Base-by-base conservation (phyloP, 1,139 yeast genomes). In the Lipomyces yarrowii region DNA sequence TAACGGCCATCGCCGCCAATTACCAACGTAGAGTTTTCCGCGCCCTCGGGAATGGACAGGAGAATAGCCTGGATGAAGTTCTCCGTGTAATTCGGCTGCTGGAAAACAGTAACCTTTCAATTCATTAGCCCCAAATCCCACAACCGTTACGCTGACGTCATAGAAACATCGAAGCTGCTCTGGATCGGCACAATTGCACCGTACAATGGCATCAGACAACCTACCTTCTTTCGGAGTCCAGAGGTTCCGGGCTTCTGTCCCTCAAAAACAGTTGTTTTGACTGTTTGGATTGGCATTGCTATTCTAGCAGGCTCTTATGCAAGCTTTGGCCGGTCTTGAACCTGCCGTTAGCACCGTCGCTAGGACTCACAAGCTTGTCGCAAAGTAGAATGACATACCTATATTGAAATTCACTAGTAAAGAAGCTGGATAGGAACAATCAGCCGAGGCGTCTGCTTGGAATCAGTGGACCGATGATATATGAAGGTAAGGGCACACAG, bases 241-340 rank as follows among this genome's bases (percentile, higher is more conserved):
- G 98, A 93, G 26, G 99, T 94, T 56, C 99, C 99, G 21, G 99
- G 99, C 77, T 93, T 94, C 78, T 94, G 99, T 80, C 93, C 99
- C 61, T 81, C 83, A 78, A 86, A 93, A 1, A 97, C 88, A 30
- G 84, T 86, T n/a, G 98, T 93, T 48, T 81, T 70, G 53, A 83
- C 78, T 8, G 74, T 70, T 56, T 68, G 66, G 42, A 72, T 71
- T 23, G 67, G 64, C 68, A 63, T 66, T 32, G 56, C 35, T 60
- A 13, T 37, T 37, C 15, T n/a, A 13, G 56, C 48, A 11, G 21
- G 48, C 48, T 18, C 21, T 42, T n/a, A 26, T 4, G 23, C 48
- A 42, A 42, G 48, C 48, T 15, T 6, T 10, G 21, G 7, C 48
- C 8, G 13, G 8, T 42, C 48, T n/a, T 18, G 23, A 11, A 10